Conservation (phyloP, 2,329 filamentous ascomycete genomes). For the Fusarium ramigenum region DNA sequence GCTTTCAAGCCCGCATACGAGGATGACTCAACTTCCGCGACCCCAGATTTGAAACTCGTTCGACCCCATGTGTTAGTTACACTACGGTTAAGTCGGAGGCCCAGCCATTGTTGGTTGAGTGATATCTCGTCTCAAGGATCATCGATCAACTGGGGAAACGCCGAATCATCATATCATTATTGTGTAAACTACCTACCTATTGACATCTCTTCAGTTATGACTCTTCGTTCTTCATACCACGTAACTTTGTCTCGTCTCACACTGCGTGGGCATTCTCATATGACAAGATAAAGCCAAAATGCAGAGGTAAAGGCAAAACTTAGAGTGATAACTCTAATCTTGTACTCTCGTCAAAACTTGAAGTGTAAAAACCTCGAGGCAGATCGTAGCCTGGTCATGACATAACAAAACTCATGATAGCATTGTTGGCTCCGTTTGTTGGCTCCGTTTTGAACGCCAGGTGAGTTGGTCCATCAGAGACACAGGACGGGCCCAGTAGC, state of each 20-base stretch:
- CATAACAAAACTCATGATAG: not conserved
- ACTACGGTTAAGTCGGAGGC: not conserved
- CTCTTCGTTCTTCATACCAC: conserved; percentile 1
- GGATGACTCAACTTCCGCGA: conserved; percentile 47
- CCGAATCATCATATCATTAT: not conserved
- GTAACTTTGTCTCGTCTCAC: not conserved
- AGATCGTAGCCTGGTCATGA: not conserved
- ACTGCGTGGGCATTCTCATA: not conserved
- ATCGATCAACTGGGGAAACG: not conserved
- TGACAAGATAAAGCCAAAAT: not conserved
- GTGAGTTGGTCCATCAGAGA: not conserved
- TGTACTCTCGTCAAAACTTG: not conserved
- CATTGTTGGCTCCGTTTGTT: not conserved
- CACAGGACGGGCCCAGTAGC: conserved; percentile 3
- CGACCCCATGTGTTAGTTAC: not conserved
- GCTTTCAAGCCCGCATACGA: conserved; percentile 25
- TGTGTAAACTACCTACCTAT: not conserved
- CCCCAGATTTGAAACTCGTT: conserved; percentile 39
- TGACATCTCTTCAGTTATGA: not conserved
- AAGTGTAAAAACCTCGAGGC: not conserved
- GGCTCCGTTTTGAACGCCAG: not conserved
- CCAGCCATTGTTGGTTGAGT: not conserved
- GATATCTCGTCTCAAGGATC: not conserved
- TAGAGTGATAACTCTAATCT: not conserved
- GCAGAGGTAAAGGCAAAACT: not conserved